phyloP scores from a whole-genome alignment of 208 protist genomes.

The Trypanosoma avium region DNA sequence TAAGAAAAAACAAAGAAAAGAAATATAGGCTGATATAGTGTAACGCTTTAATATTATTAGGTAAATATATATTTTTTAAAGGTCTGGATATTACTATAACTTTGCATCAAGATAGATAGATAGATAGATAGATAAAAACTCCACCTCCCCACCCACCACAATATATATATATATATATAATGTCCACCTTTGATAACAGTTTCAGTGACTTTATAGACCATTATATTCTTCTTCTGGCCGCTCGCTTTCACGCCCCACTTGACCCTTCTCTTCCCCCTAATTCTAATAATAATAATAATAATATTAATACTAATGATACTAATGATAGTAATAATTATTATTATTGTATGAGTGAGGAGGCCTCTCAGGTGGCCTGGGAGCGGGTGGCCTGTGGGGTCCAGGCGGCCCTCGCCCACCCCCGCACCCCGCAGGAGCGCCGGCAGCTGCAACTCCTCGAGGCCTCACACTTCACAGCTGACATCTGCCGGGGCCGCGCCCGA shows the following conservation, averaged over 20 bases:
- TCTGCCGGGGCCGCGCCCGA: constrained; percentile 61
- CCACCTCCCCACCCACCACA: no score
- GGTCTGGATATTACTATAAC: no score
- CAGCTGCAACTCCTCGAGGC: constrained; percentile 56
- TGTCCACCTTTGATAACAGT: constrained; percentile 21
- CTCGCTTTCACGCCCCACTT: constrained; percentile 65
- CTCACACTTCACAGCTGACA: constrained; percentile 44
- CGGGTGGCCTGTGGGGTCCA: constrained; percentile 59
- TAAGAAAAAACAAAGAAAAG: background rate
- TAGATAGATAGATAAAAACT: no score
- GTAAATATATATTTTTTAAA: constrained; percentile 1
- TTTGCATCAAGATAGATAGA: no score
- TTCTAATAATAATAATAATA: background rate
- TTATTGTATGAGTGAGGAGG: no score
- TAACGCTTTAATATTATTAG: no score
- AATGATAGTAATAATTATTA: background rate
- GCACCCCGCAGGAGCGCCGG: constrained; percentile 49
- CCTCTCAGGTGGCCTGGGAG: constrained; percentile 42
- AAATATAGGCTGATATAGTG: background rate
- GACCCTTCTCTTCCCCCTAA: constrained; percentile 15
- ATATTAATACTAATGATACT: constrained; percentile 3
- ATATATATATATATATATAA: no score
- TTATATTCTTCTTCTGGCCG: constrained; percentile 81
- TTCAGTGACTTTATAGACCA: constrained; percentile 83
- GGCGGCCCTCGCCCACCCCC: constrained; percentile 41